Evolutionary conservation across 805 yeast genomes (phyloP).

Genomic region (Priceomyces melissophilus): DNA sequence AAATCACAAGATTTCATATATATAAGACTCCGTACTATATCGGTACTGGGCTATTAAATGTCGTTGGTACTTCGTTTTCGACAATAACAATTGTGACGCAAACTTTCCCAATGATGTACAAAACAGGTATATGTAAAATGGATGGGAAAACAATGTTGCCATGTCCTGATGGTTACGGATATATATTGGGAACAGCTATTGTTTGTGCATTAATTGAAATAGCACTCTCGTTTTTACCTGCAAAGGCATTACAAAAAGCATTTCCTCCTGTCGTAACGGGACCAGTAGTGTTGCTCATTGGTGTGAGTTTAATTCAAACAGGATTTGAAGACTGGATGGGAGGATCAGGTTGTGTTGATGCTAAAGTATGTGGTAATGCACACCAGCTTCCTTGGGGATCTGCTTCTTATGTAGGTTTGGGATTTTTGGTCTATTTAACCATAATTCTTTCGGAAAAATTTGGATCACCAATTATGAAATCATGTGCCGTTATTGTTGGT

Average conservation of each 20-base stretch:
- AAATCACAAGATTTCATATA: conserved; percentile 71
- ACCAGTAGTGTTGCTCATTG: conserved; percentile 85
- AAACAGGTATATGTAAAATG: conserved; percentile 45
- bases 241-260: conserved; percentile 60
- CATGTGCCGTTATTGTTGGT: conserved; percentile 89
- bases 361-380: conserved; percentile 33
- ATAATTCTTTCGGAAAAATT: conserved; percentile 77
- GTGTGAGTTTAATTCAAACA: conserved; percentile 60
- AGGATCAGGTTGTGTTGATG: conserved; percentile 63
- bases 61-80: conserved; percentile 89
- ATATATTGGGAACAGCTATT: conserved; percentile 76
- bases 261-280: conserved; percentile 94
- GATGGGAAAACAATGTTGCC: conserved; percentile 65
- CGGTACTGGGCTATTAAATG: conserved; percentile 87
- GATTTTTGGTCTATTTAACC: conserved; percentile 73
- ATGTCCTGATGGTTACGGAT: conserved; percentile 90
- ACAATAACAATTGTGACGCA: conserved; percentile 77
- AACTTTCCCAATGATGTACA: conserved; percentile 79
- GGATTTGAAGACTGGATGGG: conserved; percentile 89
- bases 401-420: conserved; percentile 82
- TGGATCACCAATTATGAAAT: conserved; percentile 93
- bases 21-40: conserved; percentile 69
- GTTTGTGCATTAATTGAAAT: conserved; percentile 76
- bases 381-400: conserved; percentile 74
- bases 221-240: conserved; percentile 71